Conservation (phyloP, 1,284 basidiomycete genomes). For the Ceratobasidium sp. region DNA sequence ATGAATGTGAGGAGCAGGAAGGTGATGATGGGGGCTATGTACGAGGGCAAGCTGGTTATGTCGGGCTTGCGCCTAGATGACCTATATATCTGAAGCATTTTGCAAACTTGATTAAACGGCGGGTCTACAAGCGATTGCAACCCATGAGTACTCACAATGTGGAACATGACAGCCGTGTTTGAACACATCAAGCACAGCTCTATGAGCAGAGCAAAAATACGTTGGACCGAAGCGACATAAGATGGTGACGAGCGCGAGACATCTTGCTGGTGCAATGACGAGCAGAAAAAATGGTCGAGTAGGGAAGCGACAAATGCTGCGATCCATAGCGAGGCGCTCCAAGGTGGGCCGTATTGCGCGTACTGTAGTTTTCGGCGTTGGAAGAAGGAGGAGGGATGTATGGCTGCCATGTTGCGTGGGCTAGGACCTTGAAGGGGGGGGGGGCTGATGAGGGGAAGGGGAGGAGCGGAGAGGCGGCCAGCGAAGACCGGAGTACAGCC, state of each 20-base stretch:
- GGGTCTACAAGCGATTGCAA: neutral
- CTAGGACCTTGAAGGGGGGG: neutral
- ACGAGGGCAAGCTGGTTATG: conserved; percentile 2
- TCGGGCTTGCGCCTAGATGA: conserved; percentile 10
- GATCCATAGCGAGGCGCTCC: conserved; percentile 36
- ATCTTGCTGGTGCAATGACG: conserved; percentile 3
- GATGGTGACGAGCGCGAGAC: conserved; percentile 6
- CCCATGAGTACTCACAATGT: conserved; percentile 20
- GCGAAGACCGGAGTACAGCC: conserved; percentile 11
- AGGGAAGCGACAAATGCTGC: conserved; percentile 16
- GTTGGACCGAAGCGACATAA: conserved; percentile 25
- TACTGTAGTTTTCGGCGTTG: conserved; percentile 7
- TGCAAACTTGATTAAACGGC: neutral
- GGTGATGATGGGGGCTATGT: conserved; percentile 26
- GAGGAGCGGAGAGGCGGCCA: neutral
- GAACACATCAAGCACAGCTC: conserved; percentile 33
- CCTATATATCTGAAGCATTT: neutral
- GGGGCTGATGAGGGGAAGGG: neutral
- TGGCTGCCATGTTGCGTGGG: neutral
- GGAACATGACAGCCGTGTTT: conserved; percentile 32
- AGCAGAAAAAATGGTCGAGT: conserved; percentile 36
- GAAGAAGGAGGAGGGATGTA: conserved; percentile 5
- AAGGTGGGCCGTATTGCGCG: conserved; percentile 18
- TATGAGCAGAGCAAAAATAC: conserved; percentile 25
- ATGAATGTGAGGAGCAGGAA: conserved; percentile 29